Evolutionary conservation across 371 early-diverging fungal genomes (phyloP).

Genomic region (Rhizomucor pusillus): DNA sequence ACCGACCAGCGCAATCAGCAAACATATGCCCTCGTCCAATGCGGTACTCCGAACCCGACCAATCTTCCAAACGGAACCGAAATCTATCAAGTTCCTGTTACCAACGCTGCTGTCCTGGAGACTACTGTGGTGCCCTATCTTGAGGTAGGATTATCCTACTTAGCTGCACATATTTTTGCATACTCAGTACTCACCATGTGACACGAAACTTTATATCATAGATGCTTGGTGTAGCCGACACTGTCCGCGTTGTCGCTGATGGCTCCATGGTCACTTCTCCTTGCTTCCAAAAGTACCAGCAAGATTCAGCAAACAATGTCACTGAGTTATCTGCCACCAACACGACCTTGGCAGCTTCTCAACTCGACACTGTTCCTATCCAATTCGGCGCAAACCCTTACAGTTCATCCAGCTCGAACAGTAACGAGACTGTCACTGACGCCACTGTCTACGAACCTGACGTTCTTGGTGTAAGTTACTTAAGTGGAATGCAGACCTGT

Average conservation of each 20-base stretch:
- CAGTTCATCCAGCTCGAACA: background rate
- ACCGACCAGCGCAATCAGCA: slow-evolving; percentile 41
- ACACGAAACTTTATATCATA: slow-evolving; percentile 20
- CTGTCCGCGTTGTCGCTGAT: slow-evolving; percentile 53
- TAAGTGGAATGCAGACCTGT: too few species aligned
- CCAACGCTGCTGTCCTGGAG: slow-evolving; percentile 54
- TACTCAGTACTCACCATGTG: background rate
- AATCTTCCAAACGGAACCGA: slow-evolving; percentile 48
- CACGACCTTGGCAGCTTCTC: slow-evolving; percentile 36
- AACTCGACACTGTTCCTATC: slow-evolving; percentile 38
- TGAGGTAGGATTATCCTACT: slow-evolving; percentile 35
- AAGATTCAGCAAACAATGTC: slow-evolving; percentile 19
- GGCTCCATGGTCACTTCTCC: slow-evolving; percentile 60
- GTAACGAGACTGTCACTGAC: slow-evolving; percentile 30
- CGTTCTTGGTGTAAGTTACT: slow-evolving; percentile 51
- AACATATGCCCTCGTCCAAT: slow-evolving; percentile 63
- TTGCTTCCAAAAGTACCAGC: slow-evolving; percentile 59
- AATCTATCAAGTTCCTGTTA: slow-evolving; percentile 57
- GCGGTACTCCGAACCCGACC: slow-evolving; percentile 62
- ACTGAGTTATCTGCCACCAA: slow-evolving; percentile 36
- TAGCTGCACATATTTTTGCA: background rate
- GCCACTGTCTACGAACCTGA: slow-evolving; percentile 42
- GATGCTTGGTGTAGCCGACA: slow-evolving; percentile 64
- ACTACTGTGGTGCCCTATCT: slow-evolving; percentile 67
- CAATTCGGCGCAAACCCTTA: slow-evolving; percentile 34